A percentile compares a stretch with the other conserved stretches of the same genome.
Evolutionary conservation across 306 rosid genomes (phyloP).

Genomic region (Cicer judaicum): DNA sequence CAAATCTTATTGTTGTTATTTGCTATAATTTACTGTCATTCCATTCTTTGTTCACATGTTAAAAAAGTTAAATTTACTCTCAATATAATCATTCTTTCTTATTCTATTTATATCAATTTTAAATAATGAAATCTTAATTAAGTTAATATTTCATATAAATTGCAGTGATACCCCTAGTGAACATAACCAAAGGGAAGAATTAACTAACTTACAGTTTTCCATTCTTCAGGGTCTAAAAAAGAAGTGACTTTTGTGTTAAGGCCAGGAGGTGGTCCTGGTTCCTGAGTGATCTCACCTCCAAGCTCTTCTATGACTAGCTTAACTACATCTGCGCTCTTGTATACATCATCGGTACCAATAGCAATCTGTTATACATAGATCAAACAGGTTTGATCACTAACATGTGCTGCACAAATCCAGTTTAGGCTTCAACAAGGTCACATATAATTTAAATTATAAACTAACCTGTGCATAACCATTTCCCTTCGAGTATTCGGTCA

Average conservation of each 20-base stretch:
- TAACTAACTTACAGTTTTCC: slow-evolving; percentile 96
- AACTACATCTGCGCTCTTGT: slow-evolving; percentile 82
- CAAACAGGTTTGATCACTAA: slow-evolving; percentile 29
- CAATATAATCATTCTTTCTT: no score
- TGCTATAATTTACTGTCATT: background rate
- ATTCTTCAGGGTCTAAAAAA: slow-evolving; percentile 89
- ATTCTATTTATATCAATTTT: no score
- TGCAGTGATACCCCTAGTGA: background rate
- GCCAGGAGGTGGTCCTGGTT: slow-evolving; percentile 86
- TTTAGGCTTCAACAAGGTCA: background rate
- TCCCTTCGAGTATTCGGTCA: slow-evolving; percentile 83
- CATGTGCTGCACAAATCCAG: slow-evolving; percentile 26
- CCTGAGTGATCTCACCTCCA: slow-evolving; percentile 91
- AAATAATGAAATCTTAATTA: no score
- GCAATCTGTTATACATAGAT: slow-evolving; percentile 68
- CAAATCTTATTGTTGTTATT: background rate
- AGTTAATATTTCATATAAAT: background rate
- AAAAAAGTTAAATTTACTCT: no score
- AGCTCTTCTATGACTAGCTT: slow-evolving; percentile 69
- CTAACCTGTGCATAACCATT: slow-evolving; percentile 90
- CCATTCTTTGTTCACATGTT: no score
- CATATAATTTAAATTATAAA: slow-evolving; percentile 4
- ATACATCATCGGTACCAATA: slow-evolving; percentile 88
- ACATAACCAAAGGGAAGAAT: background rate
- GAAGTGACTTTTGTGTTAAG: slow-evolving; percentile 74